phyloP scores from a whole-genome alignment of 805 yeast species.

The Candida schatavii region DNA sequence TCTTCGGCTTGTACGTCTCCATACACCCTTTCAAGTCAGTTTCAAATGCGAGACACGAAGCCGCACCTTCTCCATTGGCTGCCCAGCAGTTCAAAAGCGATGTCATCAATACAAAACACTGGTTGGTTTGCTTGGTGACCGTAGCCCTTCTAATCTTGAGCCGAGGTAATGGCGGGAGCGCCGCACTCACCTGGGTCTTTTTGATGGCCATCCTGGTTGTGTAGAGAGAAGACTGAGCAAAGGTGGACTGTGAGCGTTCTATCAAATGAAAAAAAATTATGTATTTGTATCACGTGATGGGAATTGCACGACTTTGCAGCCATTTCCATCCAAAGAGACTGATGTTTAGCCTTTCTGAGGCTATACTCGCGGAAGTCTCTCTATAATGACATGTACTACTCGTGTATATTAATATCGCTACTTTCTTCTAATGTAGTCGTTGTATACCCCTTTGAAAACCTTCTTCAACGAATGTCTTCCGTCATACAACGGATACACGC shows the following conservation, averaged over 20 bases:
- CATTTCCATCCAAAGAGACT: no score
- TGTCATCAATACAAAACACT: conserved; percentile 80
- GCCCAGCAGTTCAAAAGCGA: conserved; percentile 94
- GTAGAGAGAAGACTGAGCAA: background rate
- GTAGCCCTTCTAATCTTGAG: conserved; percentile 67
- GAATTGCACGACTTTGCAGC: no score
- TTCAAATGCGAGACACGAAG: conserved; percentile 63
- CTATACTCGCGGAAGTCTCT: no score
- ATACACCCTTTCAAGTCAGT: conserved; percentile 73
- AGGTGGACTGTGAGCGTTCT: background rate
- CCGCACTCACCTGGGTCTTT: conserved; percentile 39
- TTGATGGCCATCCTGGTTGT: conserved; percentile 37
- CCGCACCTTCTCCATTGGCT: conserved; percentile 81
- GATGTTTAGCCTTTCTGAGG: no score
- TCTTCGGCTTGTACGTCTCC: conserved; percentile 43
- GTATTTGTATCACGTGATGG: no score
- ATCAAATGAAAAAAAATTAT: background rate
- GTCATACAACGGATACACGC: conserved; percentile 32
- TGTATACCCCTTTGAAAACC: conserved; percentile 18
- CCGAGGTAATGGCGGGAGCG: conserved; percentile 69
- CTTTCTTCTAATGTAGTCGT: conserved; percentile 13
- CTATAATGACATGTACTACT: no score
- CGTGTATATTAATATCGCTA: no score
- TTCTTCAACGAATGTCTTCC: conserved; percentile 30
- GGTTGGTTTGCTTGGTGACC: conserved; percentile 55